These are phyloP conservation scores for Raphanus raphanistrum DNA, from an alignment of 345 rosid species.

Conservation along the genomic window DNA sequence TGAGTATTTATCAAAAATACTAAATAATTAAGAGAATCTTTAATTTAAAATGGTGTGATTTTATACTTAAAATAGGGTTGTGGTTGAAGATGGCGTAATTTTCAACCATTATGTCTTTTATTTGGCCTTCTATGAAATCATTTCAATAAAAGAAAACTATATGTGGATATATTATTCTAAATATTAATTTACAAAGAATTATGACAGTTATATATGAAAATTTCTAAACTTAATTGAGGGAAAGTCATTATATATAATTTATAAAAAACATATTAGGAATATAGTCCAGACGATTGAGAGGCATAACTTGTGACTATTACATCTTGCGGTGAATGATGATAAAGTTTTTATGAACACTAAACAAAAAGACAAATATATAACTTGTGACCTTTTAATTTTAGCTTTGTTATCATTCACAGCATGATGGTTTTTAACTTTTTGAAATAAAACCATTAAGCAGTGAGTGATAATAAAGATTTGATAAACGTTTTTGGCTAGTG, in stretches of 20 bases:
- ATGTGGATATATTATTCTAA: not conserved
- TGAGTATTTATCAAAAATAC: no score
- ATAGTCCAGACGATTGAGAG: not conserved
- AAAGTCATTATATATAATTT: not conserved
- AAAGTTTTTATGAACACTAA: not conserved
- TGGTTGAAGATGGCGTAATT: no score
- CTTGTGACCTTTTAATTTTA: not conserved
- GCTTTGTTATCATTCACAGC: not conserved
- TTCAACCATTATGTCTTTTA: no score
- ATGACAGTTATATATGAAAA: not conserved
- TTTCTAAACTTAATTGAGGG: not conserved
- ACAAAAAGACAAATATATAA: conserved; percentile 1
- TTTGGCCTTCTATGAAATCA: not conserved
- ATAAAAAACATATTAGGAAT: not conserved
- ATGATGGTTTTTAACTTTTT: not conserved
- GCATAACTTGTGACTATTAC: not conserved
- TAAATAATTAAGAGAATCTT: no score
- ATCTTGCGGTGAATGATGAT: not conserved
- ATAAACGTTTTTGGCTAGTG: not conserved
- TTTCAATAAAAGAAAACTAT: not conserved
- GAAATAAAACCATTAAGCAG: not conserved
- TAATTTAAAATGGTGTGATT: no score
- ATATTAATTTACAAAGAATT: not conserved
- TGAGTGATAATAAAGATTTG: not conserved
- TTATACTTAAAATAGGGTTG: no score